phyloP scores from a whole-genome alignment of 139 green algal genomes.

The Eudorina sp. region DNA sequence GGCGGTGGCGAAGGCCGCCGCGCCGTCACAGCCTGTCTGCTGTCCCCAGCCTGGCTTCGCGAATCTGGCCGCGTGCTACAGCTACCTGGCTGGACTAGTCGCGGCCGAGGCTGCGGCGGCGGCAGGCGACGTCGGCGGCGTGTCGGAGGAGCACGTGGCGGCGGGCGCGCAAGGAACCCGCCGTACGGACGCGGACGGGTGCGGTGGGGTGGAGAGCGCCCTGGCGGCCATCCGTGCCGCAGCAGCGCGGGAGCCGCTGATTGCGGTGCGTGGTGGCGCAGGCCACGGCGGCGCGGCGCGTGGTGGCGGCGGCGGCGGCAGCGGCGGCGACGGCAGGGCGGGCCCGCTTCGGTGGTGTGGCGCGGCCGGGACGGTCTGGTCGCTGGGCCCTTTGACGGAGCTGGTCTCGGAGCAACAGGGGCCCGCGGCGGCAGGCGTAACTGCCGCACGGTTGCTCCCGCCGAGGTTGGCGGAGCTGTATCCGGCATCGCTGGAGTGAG shows the following conservation, averaged over 20 bases:
- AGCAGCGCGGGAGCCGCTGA: not conserved
- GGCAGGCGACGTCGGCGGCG: no score
- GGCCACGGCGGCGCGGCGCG: not conserved
- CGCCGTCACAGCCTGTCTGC: not conserved
- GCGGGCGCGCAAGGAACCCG: not conserved
- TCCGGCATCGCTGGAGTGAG: not conserved
- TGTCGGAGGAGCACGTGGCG: no score
- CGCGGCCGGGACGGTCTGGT: not conserved
- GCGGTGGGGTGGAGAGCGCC: not conserved
- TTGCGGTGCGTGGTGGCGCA: not conserved
- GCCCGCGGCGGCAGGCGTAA: not conserved
- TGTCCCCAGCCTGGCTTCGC: not conserved
- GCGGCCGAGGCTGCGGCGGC: conserved; percentile 16
- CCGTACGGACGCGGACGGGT: not conserved
- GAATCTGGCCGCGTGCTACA: not conserved
- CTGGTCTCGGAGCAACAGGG: not conserved
- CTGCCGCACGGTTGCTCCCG: not conserved
- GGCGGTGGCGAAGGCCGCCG: not conserved
- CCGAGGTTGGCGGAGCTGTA: not conserved
- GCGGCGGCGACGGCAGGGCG: not conserved
- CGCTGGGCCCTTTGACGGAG: conserved; percentile 2
- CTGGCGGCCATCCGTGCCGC: not conserved
- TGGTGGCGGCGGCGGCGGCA: not conserved
- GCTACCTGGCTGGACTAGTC: not conserved
- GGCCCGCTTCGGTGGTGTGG: not conserved